Conservation (phyloP, 768 basidiomycete species). For the Asterophora lycoperdoides region DNA sequence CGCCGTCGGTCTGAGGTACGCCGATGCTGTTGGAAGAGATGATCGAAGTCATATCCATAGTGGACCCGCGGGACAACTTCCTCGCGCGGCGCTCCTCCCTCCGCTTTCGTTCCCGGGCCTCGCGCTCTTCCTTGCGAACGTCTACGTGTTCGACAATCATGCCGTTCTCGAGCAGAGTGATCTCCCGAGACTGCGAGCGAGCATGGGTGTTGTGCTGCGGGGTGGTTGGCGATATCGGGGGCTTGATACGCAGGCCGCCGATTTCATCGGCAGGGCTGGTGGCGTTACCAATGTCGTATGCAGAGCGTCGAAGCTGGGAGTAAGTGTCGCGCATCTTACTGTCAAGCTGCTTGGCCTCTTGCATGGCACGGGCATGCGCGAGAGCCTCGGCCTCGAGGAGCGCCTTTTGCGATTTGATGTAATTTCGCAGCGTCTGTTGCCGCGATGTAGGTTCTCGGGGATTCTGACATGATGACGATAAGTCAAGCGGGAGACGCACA, state of each 20-base stretch:
- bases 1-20: constrained; percentile 49
- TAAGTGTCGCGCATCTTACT: constrained; percentile 77
- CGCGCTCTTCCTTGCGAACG: constrained; percentile 73
- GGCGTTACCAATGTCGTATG: constrained; percentile 58
- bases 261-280: constrained; percentile 50
- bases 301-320: constrained; percentile 72
- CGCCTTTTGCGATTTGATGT: constrained; percentile 76
- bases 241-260: constrained; percentile 68
- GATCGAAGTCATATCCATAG: constrained; percentile 67
- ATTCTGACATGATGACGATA: constrained; percentile 49
- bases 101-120: constrained; percentile 64
- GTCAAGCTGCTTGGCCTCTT: constrained; percentile 73
- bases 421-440: constrained; percentile 75
- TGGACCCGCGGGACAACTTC: constrained; percentile 70
- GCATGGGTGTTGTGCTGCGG: constrained; percentile 37
- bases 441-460: constrained; percentile 85
- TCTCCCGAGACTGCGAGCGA: constrained; percentile 60
- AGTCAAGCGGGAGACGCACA: not conserved
- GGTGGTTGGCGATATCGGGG: constrained; percentile 43
- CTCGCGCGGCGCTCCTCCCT: constrained; percentile 70
- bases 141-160: constrained; percentile 88
- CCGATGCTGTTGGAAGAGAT: constrained; percentile 62
- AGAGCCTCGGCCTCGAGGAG: constrained; percentile 80
- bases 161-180: constrained; percentile 82
- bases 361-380: constrained; percentile 73